Evolutionary conservation across 176 grass and related monocot genomes (phyloP).

Genomic region (Chloris gayana): DNA sequence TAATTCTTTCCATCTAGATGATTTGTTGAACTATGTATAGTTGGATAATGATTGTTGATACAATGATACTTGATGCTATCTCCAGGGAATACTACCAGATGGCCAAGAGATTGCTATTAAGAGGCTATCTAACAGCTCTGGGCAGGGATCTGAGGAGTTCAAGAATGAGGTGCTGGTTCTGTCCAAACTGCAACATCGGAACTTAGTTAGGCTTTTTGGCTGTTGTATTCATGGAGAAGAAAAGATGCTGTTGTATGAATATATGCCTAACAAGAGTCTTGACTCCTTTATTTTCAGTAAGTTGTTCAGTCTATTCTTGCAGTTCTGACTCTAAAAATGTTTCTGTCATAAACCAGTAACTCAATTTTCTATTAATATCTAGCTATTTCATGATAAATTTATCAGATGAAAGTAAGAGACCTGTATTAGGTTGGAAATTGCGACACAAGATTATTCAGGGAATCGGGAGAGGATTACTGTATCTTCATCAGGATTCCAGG

Average conservation of each 20-base stretch:
- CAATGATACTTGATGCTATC: not conserved
- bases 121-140: slow-evolving; percentile 58
- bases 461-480: slow-evolving; percentile 61
- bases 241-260: slow-evolving; percentile 75
- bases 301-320: not conserved
- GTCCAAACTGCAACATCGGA: slow-evolving; percentile 67
- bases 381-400: slow-evolving; percentile 11
- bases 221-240: slow-evolving; percentile 80
- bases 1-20: not conserved
- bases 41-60: slow-evolving; percentile 20
- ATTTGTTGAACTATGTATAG: not conserved
- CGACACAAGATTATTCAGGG: slow-evolving; percentile 69
- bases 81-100: slow-evolving; percentile 62
- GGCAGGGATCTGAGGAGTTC: slow-evolving; percentile 67
- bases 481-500: slow-evolving; percentile 79
- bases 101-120: slow-evolving; percentile 78
- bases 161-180: slow-evolving; percentile 73
- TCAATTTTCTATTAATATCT: slow-evolving; percentile 20
- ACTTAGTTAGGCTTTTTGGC: slow-evolving; percentile 68
- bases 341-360: not conserved
- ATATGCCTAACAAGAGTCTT: slow-evolving; percentile 84
- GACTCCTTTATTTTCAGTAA: slow-evolving; percentile 69
- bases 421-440: slow-evolving; percentile 52
- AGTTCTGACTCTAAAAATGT: not conserved
- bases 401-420: slow-evolving; percentile 62